Base-by-base conservation (phyloP, 2,329 filamentous ascomycete genomes). In the Botrytis hyacinthi region DNA sequence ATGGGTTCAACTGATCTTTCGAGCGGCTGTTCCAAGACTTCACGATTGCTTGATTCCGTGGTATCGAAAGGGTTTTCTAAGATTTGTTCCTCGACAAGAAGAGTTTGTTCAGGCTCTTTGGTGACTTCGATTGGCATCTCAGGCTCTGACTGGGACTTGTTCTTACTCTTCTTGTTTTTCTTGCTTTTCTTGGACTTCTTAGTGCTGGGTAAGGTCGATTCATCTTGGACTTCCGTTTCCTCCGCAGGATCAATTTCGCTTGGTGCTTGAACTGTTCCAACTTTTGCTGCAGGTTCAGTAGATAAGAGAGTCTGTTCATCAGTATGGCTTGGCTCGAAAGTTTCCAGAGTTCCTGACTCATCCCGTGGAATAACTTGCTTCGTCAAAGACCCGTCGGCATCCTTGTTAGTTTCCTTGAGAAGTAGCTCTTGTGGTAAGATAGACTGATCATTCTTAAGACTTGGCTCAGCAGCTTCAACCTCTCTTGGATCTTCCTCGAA, bases 171-270 rank as follows among this genome's bases (percentile, higher is more conserved):
- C 48, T 42, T 70, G 26, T 26, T 70, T 40, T 60, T 48, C 46
- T 57, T 68, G 66, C 26, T 42, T 37, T 57, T 57, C 44, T 20
- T 65, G 8, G 69, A 70, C 48, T 44, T 44, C 35, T 57, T 54
- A 12, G 51, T 18, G 35, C 12, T 26, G 18, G 51, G 9, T 66
- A 48, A 22, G 8, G 10, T 42, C 37, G 48, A 20, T 20, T 42
- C 48, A 12, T 48, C 29, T 51, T 14, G 42, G 3, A 42, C 12
- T 10, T 62, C 69, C 20, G 8, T 22, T 9, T 65, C 22, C n/a
- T 46, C 35, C 12, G n/a, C 14, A 46, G 8, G 8, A 22, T 26
- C 32, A 10, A 57, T 16, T 9, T 69, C 66, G 35, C 37, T 44
- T 42, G 48, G 20, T 18, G n/a, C 48, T 12, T 69, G 26, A 20